phyloP scores from a whole-genome alignment of 805 yeast species.

The Nematodospora valgi region DNA sequence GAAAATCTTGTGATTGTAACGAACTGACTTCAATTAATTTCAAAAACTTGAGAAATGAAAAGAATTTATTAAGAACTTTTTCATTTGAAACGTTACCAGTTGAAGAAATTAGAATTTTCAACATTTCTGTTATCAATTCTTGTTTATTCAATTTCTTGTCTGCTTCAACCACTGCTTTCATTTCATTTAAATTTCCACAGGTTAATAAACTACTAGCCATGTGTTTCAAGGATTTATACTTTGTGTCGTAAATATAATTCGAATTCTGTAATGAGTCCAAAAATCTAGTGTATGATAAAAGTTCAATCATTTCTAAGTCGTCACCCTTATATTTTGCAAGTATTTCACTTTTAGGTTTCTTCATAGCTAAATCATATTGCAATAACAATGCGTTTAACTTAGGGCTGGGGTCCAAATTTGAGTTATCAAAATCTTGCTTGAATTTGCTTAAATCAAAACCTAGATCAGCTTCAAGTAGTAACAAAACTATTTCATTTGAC shows the following conservation, averaged over 20 bases:
- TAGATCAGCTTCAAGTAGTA: conserved; percentile 5
- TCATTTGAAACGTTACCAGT: neutral
- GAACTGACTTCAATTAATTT: too few relatives aligned
- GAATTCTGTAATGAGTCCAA: conserved; percentile 11
- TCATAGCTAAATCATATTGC: conserved; percentile 22
- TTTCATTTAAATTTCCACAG: conserved; percentile 10
- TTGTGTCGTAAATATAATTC: too few relatives aligned
- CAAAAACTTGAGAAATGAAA: conserved; percentile 21
- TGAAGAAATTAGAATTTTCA: neutral
- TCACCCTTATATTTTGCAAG: conserved; percentile 9
- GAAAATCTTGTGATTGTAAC: too few relatives aligned
- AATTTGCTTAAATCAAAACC: conserved; percentile 1
- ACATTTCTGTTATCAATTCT: neutral
- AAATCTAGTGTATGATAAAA: conserved; percentile 17
- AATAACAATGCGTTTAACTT: conserved; percentile 21
- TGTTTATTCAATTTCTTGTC: neutral
- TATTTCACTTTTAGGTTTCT: conserved; percentile 14
- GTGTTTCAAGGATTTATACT: too few relatives aligned
- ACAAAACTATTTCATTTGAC: conserved; percentile 3
- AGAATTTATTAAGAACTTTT: conserved; percentile 16
- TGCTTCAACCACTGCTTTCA: too few relatives aligned
- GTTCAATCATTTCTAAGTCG: conserved; percentile 14
- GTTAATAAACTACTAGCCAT: conserved; percentile 6
- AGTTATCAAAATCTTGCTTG: neutral
- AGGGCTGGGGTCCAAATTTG: neutral